A percentile compares a stretch with the other conserved stretches of the same genome.
These are phyloP conservation scores for Dunaliella sp. DNA, from an alignment of 139 green algal genomes.

Conservation along the genomic window DNA sequence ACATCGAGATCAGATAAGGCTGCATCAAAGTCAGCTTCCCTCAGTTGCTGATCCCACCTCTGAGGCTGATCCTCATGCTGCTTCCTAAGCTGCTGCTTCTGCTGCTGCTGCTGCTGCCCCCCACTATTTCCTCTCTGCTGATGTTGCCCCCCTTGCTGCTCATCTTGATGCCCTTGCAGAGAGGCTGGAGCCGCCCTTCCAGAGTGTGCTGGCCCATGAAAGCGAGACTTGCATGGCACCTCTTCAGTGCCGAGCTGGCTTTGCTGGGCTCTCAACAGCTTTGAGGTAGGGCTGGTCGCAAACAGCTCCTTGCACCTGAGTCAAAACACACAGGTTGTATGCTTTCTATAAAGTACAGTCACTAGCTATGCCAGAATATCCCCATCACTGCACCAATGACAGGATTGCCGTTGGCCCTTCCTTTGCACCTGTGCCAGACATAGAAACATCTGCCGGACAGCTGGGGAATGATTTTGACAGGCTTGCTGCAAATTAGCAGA, in stretches of 20 bases:
- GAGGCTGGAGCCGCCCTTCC: neutral
- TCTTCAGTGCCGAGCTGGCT: neutral
- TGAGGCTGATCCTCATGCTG: neutral
- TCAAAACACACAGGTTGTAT: neutral
- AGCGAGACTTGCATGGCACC: neutral
- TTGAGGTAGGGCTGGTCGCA: neutral
- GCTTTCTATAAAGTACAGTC: neutral
- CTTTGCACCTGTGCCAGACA: neutral
- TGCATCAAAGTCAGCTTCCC: too few species aligned
- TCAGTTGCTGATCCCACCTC: too few species aligned
- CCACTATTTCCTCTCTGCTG: neutral
- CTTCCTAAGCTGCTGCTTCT: neutral
- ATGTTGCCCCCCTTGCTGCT: neutral
- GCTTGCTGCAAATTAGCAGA: neutral
- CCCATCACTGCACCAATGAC: too few species aligned
- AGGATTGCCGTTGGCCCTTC: too few species aligned
- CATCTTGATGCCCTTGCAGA: neutral
- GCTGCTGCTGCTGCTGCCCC: too few species aligned
- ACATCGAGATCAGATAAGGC: too few species aligned
- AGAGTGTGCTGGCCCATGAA: neutral
- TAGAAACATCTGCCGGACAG: neutral
- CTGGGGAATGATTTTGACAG: neutral
- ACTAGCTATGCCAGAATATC: too few species aligned
- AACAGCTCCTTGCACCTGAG: neutral
- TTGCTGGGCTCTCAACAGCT: neutral